These are phyloP conservation scores for Millerozyma acaciae DNA, from an alignment of 805 yeast genomes.

Conservation along the genomic window DNA sequence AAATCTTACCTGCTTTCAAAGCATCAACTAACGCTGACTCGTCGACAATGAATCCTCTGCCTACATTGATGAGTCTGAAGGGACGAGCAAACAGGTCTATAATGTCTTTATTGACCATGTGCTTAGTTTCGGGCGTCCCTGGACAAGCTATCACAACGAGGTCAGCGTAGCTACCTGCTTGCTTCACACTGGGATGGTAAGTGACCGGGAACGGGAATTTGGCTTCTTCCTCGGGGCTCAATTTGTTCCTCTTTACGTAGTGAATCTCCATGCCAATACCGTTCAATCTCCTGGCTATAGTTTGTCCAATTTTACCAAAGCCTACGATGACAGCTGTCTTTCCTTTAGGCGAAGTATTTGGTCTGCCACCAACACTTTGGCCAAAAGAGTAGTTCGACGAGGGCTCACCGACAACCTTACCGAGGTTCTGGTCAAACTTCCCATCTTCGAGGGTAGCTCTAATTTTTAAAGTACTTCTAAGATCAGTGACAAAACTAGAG, in stretches of 20 bases:
- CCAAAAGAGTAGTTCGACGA: constrained; percentile 35
- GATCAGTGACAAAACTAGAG: constrained; percentile 29
- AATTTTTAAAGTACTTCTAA: constrained; percentile 43
- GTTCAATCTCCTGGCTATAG: constrained; percentile 53
- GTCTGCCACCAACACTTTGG: constrained; percentile 44
- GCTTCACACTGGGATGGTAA: constrained; percentile 34
- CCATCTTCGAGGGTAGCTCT: constrained; percentile 37
- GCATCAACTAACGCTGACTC: constrained; percentile 63
- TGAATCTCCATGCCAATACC: constrained; percentile 62
- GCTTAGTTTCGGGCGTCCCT: constrained; percentile 52
- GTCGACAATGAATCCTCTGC: constrained; percentile 68
- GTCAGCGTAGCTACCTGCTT: constrained; percentile 43
- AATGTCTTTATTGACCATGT: constrained; percentile 48
- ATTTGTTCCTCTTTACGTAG: constrained; percentile 54
- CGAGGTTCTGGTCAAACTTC: constrained; percentile 27
- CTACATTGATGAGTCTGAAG: constrained; percentile 66
- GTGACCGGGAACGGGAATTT: constrained; percentile 43
- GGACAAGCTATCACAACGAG: constrained; percentile 67
- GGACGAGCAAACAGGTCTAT: constrained; percentile 49
- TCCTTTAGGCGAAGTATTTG: constrained; percentile 48
- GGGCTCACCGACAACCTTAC: constrained; percentile 15
- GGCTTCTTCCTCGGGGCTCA: constrained; percentile 28
- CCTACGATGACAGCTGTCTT: constrained; percentile 65
- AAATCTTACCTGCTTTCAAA: constrained; percentile 53
- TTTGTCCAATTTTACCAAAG: constrained; percentile 70